Evolutionary conservation across 2,329 filamentous ascomycete species (phyloP), one percentile per base, ranked within the genome.

Genomic region (Xylaria sp.): DNA sequence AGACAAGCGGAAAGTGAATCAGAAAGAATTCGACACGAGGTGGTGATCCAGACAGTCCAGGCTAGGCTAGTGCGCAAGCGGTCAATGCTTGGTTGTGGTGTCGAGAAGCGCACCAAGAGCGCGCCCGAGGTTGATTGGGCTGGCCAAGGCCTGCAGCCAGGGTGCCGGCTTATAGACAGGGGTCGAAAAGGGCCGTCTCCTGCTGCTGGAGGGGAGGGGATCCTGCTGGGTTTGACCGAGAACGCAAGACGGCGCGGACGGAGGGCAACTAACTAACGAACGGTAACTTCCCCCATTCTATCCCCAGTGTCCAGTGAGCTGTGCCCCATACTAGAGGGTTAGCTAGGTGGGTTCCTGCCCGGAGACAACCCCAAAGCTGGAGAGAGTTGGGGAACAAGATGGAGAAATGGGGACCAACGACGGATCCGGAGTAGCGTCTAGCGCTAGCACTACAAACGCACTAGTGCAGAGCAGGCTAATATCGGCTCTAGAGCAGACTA

Each of bases 101-200:
- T 69, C 55, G 59, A 72, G 65, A 67, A 52, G 57, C 41, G 18
- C 34, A 37, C 34, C 34, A 37, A 37, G 8, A 37, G 34, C 34
- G 64, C 58, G 34, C 44, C 65, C 39, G 61, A 51, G 65, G 59
- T 76, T 46, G 75, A 78, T 78, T 78, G 76, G 76, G 52, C 56
- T 67, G 66, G 68, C 66, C 70, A 72, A 69, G 63, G 50, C 66
- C 57, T 72, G 70, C 68, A 57, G 71, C 72, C 70, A 73, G 75
- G 75, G 61, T 74, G 58, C 63, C 66, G 67, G 69, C 69, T 71
- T 72, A 74, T 70, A 72, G 68, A 72, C 74, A 74, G 70, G 75
- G 74, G 71, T 72, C 12, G 56, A 77, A 77, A 78, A 78, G 75
- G 75, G 73, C 76, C 76, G 74, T 77, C 75, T 78, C 69, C 50